These are phyloP conservation scores for Trametes polyzona DNA, from an alignment of 1,284 basidiomycete species.

Conservation along the genomic window DNA sequence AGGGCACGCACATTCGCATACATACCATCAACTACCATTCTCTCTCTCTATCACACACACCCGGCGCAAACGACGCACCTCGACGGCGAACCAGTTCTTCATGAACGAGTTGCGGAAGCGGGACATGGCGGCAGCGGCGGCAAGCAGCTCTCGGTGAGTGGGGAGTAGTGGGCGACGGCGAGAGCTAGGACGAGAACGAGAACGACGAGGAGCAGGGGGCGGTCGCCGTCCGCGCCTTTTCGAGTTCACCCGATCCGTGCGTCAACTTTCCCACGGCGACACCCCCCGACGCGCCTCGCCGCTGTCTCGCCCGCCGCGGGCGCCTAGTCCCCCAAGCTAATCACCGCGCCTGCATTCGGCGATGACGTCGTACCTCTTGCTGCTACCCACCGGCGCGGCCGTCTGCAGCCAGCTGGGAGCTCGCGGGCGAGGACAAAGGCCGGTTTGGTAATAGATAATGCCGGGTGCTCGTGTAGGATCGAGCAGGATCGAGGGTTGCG, in stretches of 20 bases:
- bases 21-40: background rate
- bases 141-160: slow-evolving; percentile 1
- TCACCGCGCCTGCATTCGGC: background rate
- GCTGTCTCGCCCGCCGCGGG: slow-evolving; percentile 12
- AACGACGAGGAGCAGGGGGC: slow-evolving; percentile 18
- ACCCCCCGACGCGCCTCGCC: slow-evolving; percentile 24
- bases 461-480: no score
- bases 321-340: background rate
- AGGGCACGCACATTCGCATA: background rate
- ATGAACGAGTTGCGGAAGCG: slow-evolving; percentile 46
- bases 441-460: no score
- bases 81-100: slow-evolving; percentile 83
- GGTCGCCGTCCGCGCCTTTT: slow-evolving; percentile 14
- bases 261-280: slow-evolving; percentile 25
- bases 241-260: slow-evolving; percentile 23
- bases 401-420: no score
- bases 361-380: background rate
- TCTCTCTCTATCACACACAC: no score
- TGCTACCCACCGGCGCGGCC: no score
- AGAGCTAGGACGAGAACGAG: slow-evolving; percentile 10
- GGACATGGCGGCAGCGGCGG: slow-evolving; percentile 30
- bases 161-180: no score
- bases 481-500: background rate
- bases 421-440: no score
- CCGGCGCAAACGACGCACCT: slow-evolving; percentile 49